Base-by-base conservation (phyloP, 495 filamentous ascomycete genomes). In the Hyaloscypha finlandica region DNA sequence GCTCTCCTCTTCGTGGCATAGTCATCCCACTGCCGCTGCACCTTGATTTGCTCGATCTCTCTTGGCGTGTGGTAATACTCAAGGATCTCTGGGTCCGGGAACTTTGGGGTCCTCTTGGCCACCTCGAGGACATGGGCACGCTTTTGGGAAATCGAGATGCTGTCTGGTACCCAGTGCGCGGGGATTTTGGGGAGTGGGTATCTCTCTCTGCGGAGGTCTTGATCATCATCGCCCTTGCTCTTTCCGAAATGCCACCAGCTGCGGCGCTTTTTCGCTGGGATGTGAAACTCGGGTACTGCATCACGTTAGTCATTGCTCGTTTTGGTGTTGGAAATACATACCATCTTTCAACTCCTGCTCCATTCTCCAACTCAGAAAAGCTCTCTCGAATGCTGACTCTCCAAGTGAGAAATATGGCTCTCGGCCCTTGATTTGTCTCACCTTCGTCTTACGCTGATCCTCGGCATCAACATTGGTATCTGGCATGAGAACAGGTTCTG, bases 331-430 rank as follows among this genome's bases (percentile, higher is more conserved):
- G 22, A 25, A n/a, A 3, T 54, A 68, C 65, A 58, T 54, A 70
- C 71, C 68, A 66, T 70, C 60, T 56, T 62, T 63, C 48, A 74
- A 52, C 42, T 71, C 71, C 33, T 63, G 32, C 42, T 70, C 66
- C 61, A 74, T 69, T 57, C 59, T 45, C 12, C 35, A 67, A 54
- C 67, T 71, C n/a, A 64, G 35, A 30, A 42, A 74, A 11, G 63
- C 58, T 39, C 53, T 22, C 57, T 74, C 69, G 32, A 58, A 71
- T 39, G 71, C 63, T 20, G 68, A 71, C 56, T 74, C 71, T 16
- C 71, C 71, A 35, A 74, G 71, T 48, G 68, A 66, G 64, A 71
- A 74, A 9, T 32, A 31, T 14, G 66, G 66, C 54, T 31, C n/a
- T 33, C 58, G 61, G 11, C 65, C 69, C n/a, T 37, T 19, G 39